Percentiles rank a stretch among this genome's conserved stretches.
Conservation (phyloP, 1,139 yeast genomes). For the Hansenula anomala region DNA sequence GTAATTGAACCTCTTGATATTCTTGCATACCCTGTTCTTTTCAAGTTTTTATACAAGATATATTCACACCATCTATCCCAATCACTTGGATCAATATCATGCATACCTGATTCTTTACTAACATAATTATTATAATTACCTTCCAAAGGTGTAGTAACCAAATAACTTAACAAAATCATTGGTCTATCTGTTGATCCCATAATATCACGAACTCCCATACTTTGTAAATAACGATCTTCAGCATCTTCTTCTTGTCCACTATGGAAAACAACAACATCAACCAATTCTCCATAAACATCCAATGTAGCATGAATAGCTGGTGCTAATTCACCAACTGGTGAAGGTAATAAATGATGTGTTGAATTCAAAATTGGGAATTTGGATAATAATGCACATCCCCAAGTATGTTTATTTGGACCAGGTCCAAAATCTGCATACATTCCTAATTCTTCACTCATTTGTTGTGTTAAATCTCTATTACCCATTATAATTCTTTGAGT, state of each 20-base stretch:
- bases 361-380: slow-evolving; percentile 91
- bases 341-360: slow-evolving; percentile 85
- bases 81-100: slow-evolving; percentile 88
- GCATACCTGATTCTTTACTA: slow-evolving; percentile 78
- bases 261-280: slow-evolving; percentile 95
- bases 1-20: slow-evolving; percentile 91
- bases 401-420: slow-evolving; percentile 95
- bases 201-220: slow-evolving; percentile 66
- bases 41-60: slow-evolving; percentile 79
- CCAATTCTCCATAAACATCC: slow-evolving; percentile 79
- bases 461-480: slow-evolving; percentile 88
- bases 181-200: slow-evolving; percentile 83
- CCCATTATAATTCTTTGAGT: slow-evolving; percentile 95
- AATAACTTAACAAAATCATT: slow-evolving; percentile 74
- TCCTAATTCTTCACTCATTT: slow-evolving; percentile 85
- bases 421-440: slow-evolving; percentile 98
- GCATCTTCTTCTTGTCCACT: slow-evolving; percentile 97
- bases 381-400: slow-evolving; percentile 93
- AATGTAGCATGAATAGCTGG: slow-evolving; percentile 97
- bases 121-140: slow-evolving; percentile 94
- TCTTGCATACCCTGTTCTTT: slow-evolving; percentile 90
- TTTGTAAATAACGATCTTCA: slow-evolving; percentile 87
- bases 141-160: slow-evolving; percentile 80
- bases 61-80: slow-evolving; percentile 99
- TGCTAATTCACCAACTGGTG: slow-evolving; percentile 97